phyloP scores from a whole-genome alignment of 2,329 filamentous ascomycete species.

The Curvularia lunata region DNA sequence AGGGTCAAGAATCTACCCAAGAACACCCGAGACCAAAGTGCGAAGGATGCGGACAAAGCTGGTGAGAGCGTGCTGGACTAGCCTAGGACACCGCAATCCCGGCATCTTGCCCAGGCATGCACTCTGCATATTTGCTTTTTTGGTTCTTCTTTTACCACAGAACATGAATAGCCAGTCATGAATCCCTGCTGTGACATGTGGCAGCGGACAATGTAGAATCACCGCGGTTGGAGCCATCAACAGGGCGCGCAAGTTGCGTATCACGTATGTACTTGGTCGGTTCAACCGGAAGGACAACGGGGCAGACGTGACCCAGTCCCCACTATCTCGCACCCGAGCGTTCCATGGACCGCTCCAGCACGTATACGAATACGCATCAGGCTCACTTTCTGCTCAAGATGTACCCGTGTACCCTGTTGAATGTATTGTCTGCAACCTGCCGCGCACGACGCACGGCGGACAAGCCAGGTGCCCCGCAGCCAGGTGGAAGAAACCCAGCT shows the following conservation, averaged over 20 bases:
- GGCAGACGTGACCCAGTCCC: background rate
- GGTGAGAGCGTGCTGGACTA: conserved; percentile 13
- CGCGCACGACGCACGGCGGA: conserved; percentile 9
- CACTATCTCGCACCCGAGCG: conserved; percentile 3
- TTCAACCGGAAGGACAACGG: conserved; percentile 4
- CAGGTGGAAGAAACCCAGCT: conserved; percentile 8
- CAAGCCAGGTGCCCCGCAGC: conserved; percentile 19
- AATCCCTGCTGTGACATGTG: background rate
- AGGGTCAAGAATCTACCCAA: conserved; percentile 50
- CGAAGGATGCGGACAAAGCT: background rate
- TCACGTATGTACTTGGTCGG: background rate
- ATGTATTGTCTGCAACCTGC: conserved; percentile 18
- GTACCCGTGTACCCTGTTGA: conserved; percentile 9
- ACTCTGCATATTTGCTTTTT: background rate
- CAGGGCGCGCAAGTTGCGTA: background rate
- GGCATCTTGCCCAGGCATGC: background rate
- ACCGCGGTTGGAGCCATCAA: background rate
- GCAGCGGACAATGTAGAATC: background rate
- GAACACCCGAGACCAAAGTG: conserved; percentile 8
- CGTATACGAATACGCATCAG: background rate
- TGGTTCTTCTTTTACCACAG: background rate
- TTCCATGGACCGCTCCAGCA: conserved; percentile 6
- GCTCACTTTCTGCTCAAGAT: background rate
- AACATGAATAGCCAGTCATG: background rate
- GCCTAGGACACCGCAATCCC: background rate